Percentiles rank a stretch among this genome's conserved stretches.
These are phyloP conservation scores for Atkinsonella hypoxylon DNA, from an alignment of 2,329 filamentous ascomycete species.

Conservation along the genomic window DNA sequence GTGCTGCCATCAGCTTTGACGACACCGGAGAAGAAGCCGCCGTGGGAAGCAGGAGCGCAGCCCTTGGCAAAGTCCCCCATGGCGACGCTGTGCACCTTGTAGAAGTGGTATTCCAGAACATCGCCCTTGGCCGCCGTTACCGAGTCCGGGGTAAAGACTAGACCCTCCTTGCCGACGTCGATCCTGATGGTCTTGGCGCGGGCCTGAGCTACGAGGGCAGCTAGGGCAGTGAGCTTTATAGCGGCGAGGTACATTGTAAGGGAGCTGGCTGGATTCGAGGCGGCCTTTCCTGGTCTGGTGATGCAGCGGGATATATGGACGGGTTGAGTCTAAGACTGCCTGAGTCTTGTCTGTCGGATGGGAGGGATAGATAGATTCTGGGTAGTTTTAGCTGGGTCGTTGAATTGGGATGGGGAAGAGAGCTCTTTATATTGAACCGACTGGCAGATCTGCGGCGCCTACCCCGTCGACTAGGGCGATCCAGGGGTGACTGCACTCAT, in stretches of 20 bases:
- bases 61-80: conserved; percentile 35
- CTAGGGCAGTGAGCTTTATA: conserved; percentile 7
- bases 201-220: conserved; percentile 10
- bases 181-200: conserved; percentile 20
- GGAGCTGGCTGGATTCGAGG: background rate
- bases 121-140: conserved; percentile 31
- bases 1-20: conserved; percentile 1
- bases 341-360: too few species aligned
- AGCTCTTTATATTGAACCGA: too few species aligned
- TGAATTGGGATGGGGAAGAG: too few species aligned
- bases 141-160: conserved; percentile 22
- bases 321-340: background rate
- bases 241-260: conserved; percentile 9
- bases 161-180: conserved; percentile 29
- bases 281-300: background rate
- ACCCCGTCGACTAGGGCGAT: too few species aligned
- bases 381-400: too few species aligned
- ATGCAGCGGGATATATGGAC: background rate
- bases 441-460: too few species aligned
- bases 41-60: conserved; percentile 25
- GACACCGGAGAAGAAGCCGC: conserved; percentile 9
- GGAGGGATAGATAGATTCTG: too few species aligned
- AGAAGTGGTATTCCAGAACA: conserved; percentile 38
- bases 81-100: conserved; percentile 32
- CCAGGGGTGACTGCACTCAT: background rate